These are phyloP conservation scores for Arthrobotrys sphaeroides DNA, from an alignment of 2,329 filamentous ascomycete species.

Conservation along the genomic window DNA sequence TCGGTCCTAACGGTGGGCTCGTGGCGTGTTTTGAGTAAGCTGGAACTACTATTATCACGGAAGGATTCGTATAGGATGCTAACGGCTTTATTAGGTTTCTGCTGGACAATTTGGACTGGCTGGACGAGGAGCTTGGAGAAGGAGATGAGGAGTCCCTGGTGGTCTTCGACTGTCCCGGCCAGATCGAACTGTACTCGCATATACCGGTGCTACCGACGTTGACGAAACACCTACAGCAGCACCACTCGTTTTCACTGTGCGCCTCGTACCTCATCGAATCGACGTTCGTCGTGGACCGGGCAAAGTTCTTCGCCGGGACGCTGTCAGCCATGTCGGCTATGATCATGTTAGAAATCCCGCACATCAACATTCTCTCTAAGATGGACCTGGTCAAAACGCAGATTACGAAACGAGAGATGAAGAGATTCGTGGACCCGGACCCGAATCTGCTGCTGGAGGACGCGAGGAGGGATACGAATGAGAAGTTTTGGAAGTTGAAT, in stretches of 20 bases:
- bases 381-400: conserved; percentile 96
- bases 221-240: conserved; percentile 86
- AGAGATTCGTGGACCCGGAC: conserved; percentile 89
- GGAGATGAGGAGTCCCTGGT: conserved; percentile 95
- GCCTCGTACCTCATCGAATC: conserved; percentile 94
- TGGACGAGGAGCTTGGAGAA: conserved; percentile 83
- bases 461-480: conserved; percentile 67
- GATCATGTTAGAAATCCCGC: conserved; percentile 97
- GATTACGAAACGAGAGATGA: conserved; percentile 84
- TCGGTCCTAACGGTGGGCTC: conserved; percentile 89
- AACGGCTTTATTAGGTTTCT: conserved; percentile 69
- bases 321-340: conserved; percentile 98
- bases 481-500: conserved; percentile 72
- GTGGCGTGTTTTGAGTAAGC: conserved; percentile 88
- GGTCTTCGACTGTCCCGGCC: conserved; percentile 97
- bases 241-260: conserved; percentile 70
- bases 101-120: conserved; percentile 90
- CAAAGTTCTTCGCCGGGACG: conserved; percentile 97
- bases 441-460: conserved; percentile 83
- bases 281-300: conserved; percentile 92
- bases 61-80: background rate
- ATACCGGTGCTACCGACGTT: conserved; percentile 89
- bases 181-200: conserved; percentile 98
- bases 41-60: background rate
- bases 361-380: conserved; percentile 95